A percentile compares a stretch with the other conserved stretches of the same genome.
These are phyloP conservation scores for Coccomyxa subellipsoidea DNA, from an alignment of 163 green algal genomes.

Conservation along the genomic window DNA sequence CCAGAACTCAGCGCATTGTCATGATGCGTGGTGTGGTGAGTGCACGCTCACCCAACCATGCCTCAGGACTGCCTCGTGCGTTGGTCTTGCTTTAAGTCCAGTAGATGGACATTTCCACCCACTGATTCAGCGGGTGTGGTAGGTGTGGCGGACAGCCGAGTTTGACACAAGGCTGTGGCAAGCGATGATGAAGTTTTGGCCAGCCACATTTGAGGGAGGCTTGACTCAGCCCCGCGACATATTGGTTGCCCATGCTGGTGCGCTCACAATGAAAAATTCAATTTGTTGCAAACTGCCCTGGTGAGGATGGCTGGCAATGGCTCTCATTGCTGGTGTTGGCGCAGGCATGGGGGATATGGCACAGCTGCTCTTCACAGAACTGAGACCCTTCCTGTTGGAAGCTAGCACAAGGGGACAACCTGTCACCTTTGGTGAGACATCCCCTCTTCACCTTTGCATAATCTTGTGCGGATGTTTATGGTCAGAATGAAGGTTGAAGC, in stretches of 20 bases:
- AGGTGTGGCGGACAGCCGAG: not conserved
- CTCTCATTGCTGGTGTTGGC: no score
- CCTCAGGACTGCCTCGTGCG: no score
- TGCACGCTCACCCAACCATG: not conserved
- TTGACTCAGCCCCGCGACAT: slow-evolving; percentile 7
- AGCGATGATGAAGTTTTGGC: slow-evolving; percentile 43
- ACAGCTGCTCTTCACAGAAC: slow-evolving; percentile 21
- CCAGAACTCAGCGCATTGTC: slow-evolving; percentile 15
- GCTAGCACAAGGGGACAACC: not conserved
- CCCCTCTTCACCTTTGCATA: not conserved
- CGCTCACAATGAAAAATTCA: no score
- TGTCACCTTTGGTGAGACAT: slow-evolving; percentile 16
- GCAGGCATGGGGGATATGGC: slow-evolving; percentile 40
- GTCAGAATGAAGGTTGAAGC: not conserved
- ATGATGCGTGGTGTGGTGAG: slow-evolving; percentile 36
- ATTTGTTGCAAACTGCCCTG: no score
- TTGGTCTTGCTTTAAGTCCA: not conserved
- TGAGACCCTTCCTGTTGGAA: slow-evolving; percentile 19
- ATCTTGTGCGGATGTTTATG: not conserved
- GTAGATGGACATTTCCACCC: not conserved
- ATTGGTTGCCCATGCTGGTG: slow-evolving; percentile 6
- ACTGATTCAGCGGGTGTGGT: not conserved
- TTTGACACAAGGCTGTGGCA: slow-evolving; percentile 30
- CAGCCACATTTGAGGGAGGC: slow-evolving; percentile 32
- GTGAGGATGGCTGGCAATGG: no score